Conservation (phyloP, 305 asterid genomes). For the Fraxinus sp. region DNA sequence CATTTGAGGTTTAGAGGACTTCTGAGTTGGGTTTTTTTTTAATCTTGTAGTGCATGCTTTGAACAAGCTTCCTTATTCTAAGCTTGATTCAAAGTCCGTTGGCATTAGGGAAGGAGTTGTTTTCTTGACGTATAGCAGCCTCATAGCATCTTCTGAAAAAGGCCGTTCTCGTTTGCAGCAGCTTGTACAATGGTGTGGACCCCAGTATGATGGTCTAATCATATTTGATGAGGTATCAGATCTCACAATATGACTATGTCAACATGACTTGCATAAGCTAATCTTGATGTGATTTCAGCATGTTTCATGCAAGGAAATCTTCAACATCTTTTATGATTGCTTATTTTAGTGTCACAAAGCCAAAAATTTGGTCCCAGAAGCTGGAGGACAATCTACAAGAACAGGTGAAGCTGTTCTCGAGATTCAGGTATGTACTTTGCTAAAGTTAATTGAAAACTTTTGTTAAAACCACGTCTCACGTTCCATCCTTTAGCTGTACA, state of each 20-base stretch:
- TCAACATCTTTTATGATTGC: conserved; percentile 17
- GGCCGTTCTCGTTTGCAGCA: conserved; percentile 92
- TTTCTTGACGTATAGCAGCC: conserved; percentile 94
- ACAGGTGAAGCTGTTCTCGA: conserved; percentile 99
- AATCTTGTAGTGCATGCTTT: conserved; percentile 79
- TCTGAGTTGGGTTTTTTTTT: conserved; percentile 29
- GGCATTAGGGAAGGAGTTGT: conserved; percentile 87
- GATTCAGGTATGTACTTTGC: conserved; percentile 63
- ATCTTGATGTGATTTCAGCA: conserved; percentile 14
- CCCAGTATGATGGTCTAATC: conserved; percentile 67
- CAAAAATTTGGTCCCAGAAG: conserved; percentile 94
- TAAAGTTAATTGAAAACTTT: not conserved
- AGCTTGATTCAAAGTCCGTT: conserved; percentile 86
- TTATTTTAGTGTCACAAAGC: conserved; percentile 92
- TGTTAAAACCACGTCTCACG: not conserved
- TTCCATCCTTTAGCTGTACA: conserved; percentile 12
- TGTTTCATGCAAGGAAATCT: conserved; percentile 25
- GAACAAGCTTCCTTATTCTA: conserved; percentile 97
- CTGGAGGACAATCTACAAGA: conserved; percentile 91
- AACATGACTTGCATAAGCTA: conserved; percentile 23
- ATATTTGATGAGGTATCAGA: conserved; percentile 85
- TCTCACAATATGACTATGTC: conserved; percentile 4
- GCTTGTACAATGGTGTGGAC: conserved; percentile 94
- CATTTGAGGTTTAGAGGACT: not conserved
- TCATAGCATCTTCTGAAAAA: conserved; percentile 95